These are phyloP conservation scores for Candida pseudoviswanathii DNA, from an alignment of 1,139 yeast genomes.

Conservation along the genomic window DNA sequence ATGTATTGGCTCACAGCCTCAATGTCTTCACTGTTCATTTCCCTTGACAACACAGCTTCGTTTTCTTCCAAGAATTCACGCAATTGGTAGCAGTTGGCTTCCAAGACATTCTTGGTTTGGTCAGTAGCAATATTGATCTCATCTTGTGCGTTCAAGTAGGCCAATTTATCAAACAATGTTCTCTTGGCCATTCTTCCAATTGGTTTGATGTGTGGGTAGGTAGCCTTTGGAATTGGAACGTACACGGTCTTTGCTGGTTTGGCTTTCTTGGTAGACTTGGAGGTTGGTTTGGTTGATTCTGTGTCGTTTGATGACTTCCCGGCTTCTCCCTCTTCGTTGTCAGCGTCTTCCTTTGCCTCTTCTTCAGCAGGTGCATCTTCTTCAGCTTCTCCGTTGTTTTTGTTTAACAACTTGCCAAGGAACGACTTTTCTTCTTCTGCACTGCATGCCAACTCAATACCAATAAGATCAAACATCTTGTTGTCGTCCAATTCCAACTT, in stretches of 20 bases:
- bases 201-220: slow-evolving; percentile 48
- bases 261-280: slow-evolving; percentile 17
- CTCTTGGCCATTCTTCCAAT: slow-evolving; percentile 43
- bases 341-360: slow-evolving; percentile 11
- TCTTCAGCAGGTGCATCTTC: slow-evolving; percentile 5
- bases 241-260: slow-evolving; percentile 21
- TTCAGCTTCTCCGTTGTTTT: slow-evolving; percentile 15
- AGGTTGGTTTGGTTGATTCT: slow-evolving; percentile 20
- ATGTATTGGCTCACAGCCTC: slow-evolving; percentile 30
- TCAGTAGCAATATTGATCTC: slow-evolving; percentile 47
- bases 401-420: slow-evolving; percentile 10
- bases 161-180: slow-evolving; percentile 29
- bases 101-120: slow-evolving; percentile 55
- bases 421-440: slow-evolving; percentile 16
- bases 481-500: slow-evolving; percentile 51
- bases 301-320: slow-evolving; percentile 18
- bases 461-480: slow-evolving; percentile 49
- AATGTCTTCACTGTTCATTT: slow-evolving; percentile 36
- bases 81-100: slow-evolving; percentile 58
- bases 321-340: slow-evolving; percentile 18
- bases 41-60: slow-evolving; percentile 38
- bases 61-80: slow-evolving; percentile 56
- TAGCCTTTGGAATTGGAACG: slow-evolving; percentile 29
- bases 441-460: slow-evolving; percentile 45
- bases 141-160: slow-evolving; percentile 46